These are phyloP conservation scores for Blumeria hordei DNA, from an alignment of 2,329 filamentous ascomycete species.

Conservation along the genomic window DNA sequence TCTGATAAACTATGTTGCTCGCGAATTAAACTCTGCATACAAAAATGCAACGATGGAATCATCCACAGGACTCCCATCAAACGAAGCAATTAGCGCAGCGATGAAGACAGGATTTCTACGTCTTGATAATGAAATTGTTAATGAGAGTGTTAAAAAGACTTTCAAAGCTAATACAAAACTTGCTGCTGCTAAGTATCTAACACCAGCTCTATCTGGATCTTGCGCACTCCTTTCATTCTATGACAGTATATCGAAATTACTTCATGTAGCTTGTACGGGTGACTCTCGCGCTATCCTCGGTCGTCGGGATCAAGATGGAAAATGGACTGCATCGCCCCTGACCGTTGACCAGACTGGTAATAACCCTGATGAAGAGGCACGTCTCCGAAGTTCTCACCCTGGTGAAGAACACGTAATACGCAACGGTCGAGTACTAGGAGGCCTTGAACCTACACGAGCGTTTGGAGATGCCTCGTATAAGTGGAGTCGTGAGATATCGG, in stretches of 20 bases:
- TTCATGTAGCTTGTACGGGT: conserved; percentile 86
- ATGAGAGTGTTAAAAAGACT: conserved; percentile 80
- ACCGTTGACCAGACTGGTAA: conserved; percentile 87
- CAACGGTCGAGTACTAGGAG: conserved; percentile 76
- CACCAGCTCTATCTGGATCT: conserved; percentile 85
- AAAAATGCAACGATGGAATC: conserved; percentile 37
- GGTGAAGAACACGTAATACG: conserved; percentile 69
- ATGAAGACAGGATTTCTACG: conserved; percentile 82
- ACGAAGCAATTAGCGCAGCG: conserved; percentile 64
- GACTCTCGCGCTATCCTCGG: conserved; percentile 91
- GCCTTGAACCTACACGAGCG: conserved; percentile 75
- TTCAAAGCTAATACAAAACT: conserved; percentile 71
- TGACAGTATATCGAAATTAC: conserved; percentile 61
- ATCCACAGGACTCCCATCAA: conserved; percentile 35
- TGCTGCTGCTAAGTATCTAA: conserved; percentile 75
- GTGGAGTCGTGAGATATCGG: conserved; percentile 69
- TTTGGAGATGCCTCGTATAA: conserved; percentile 97
- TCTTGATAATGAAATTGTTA: conserved; percentile 81
- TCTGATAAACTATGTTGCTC: conserved; percentile 75
- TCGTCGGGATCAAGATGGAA: conserved; percentile 50
- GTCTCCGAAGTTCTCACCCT: conserved; percentile 68
- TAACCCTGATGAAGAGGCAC: conserved; percentile 61
- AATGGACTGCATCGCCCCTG: conserved; percentile 77
- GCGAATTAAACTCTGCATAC: conserved; percentile 82
- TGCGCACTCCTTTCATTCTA: conserved; percentile 94